phyloP scores from a whole-genome alignment of 2,329 filamentous ascomycete genomes.

The Sclerotinia spermophila region DNA sequence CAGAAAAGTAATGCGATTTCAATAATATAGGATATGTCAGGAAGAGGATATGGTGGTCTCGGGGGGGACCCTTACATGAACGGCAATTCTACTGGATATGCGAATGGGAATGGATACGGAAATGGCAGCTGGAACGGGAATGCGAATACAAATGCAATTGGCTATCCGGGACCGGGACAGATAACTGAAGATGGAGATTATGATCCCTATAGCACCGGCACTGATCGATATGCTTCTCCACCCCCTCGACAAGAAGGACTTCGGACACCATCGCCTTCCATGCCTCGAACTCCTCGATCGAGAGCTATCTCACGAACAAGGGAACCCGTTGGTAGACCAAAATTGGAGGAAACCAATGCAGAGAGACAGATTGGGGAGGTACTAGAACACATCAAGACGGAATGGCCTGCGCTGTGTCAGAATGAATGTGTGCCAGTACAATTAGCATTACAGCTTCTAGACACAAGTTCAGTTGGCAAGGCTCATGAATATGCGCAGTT shows the following conservation, averaged over 20 bases:
- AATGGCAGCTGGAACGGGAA: conserved; percentile 15
- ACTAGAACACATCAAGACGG: conserved; percentile 76
- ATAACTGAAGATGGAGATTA: conserved; percentile 33
- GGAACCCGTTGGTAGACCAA: conserved; percentile 17
- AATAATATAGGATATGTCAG: conserved; percentile 32
- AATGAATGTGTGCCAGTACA: conserved; percentile 90
- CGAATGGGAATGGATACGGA: conserved; percentile 14
- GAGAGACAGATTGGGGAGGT: conserved; percentile 44
- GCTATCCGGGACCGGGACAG: conserved; percentile 27
- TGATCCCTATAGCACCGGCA: conserved; percentile 31
- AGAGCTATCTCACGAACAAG: conserved; percentile 24
- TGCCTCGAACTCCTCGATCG: conserved; percentile 26
- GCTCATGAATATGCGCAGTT: conserved; percentile 87
- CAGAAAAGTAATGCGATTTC: conserved; percentile 25
- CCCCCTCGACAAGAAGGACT: conserved; percentile 18
- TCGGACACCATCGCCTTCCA: conserved; percentile 21
- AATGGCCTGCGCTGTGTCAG: conserved; percentile 90
- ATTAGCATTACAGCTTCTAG: conserved; percentile 89
- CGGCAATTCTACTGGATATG: conserved; percentile 24
- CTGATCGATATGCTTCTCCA: conserved; percentile 32
- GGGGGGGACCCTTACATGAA: conserved; percentile 35
- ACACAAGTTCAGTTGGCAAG: conserved; percentile 87
- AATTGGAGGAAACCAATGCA: conserved; percentile 32
- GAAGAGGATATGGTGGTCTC: conserved; percentile 35
- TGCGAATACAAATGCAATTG: conserved; percentile 23